A percentile compares a stretch with the other conserved stretches of the same genome.
Conservation (phyloP, 2,329 filamentous ascomycete genomes). For the Epichloe uncinata region DNA sequence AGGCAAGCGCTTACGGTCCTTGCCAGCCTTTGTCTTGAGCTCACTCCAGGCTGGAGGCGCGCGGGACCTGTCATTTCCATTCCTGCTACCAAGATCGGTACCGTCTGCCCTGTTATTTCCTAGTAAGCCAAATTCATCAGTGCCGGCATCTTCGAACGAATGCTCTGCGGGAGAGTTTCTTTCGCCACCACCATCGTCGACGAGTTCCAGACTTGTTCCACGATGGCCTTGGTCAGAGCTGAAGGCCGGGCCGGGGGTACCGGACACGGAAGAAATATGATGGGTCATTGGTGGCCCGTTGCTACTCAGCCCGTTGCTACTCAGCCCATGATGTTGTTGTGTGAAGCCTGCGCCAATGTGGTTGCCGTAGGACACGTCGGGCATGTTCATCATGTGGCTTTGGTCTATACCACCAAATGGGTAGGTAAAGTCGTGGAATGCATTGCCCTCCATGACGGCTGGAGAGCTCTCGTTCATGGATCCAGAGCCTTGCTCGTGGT, state of each 20-base stretch:
- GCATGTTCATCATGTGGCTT: constrained; percentile 12
- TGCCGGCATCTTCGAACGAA: constrained; percentile 37
- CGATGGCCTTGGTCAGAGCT: constrained; percentile 12
- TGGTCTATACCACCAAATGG: constrained; percentile 28
- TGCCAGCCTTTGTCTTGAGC: constrained; percentile 82
- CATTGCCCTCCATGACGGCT: constrained; percentile 29
- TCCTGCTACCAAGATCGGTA: constrained; percentile 38
- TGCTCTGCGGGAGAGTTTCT: constrained; percentile 30
- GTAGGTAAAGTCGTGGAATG: constrained; percentile 42
- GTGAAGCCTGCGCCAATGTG: constrained; percentile 22
- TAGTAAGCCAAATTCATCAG: constrained; percentile 46
- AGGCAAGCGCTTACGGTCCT: constrained; percentile 85
- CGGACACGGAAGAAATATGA: constrained; percentile 7
- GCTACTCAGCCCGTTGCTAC: constrained; percentile 7
- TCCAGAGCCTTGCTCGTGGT: constrained; percentile 10
- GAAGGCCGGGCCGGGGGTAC: constrained; percentile 13
- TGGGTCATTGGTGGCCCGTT: constrained; percentile 9
- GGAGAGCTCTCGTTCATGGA: constrained; percentile 11
- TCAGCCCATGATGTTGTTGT: constrained; percentile 14
- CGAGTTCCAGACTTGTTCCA: constrained; percentile 24
- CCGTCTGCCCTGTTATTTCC: constrained; percentile 34
- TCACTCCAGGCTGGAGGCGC: constrained; percentile 62
- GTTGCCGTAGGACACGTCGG: constrained; percentile 20
- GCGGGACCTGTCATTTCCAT: constrained; percentile 45
- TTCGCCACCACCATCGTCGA: constrained; percentile 31